Evolutionary conservation across 257 asterid species (phyloP).

Genomic region (Ilex aquifolium): DNA sequence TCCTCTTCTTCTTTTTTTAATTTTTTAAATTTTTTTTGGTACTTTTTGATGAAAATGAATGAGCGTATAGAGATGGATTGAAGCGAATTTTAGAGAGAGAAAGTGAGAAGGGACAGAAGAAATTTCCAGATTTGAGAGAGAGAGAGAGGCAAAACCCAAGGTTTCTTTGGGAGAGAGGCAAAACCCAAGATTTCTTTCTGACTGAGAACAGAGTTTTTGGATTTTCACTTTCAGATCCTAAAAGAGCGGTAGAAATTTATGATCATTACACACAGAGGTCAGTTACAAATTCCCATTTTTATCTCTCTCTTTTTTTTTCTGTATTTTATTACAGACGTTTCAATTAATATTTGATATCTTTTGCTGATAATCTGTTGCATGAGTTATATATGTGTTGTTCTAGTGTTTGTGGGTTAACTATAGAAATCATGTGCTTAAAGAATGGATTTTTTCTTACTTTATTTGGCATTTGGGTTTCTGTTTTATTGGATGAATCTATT

Average conservation of each 20-base stretch:
- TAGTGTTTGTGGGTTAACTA: too few relatives aligned
- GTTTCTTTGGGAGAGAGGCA: not conserved
- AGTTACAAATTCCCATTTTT: constrained; percentile 13
- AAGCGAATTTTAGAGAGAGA: constrained; percentile 8
- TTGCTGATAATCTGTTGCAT: not conserved
- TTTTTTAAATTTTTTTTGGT: constrained; percentile 2
- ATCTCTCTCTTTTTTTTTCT: not conserved
- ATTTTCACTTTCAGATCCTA: constrained; percentile 15
- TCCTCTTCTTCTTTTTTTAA: constrained; percentile 23
- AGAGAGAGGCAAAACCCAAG: not conserved
- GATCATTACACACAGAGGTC: constrained; percentile 22
- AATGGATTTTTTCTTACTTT: constrained; percentile 10
- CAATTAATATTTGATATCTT: not conserved
- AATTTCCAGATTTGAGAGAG: not conserved
- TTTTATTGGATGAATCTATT: constrained; percentile 29
- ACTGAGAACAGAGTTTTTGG: constrained; percentile 27
- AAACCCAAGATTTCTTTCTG: constrained; percentile 36
- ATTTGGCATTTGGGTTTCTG: constrained; percentile 20
- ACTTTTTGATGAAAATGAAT: not conserved
- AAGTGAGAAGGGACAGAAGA: not conserved
- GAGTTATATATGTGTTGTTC: too few relatives aligned
- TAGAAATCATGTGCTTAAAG: not conserved
- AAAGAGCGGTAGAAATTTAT: constrained; percentile 1
- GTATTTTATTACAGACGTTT: too few relatives aligned
- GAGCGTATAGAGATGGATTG: too few relatives aligned